phyloP scores from a whole-genome alignment of 345 rosid species.

The Eucalyptus curtisii region DNA sequence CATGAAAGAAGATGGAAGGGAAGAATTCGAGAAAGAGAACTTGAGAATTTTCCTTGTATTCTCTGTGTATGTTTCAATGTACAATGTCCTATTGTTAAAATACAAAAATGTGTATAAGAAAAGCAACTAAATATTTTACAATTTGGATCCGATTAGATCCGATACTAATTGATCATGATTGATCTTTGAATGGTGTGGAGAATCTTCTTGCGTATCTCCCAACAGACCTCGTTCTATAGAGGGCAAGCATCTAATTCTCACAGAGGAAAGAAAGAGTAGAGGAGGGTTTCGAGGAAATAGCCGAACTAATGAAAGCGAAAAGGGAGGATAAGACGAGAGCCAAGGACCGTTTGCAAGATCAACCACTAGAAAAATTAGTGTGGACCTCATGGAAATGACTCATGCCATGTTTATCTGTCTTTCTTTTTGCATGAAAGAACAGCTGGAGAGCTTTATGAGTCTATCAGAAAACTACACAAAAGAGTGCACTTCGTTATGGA shows the following conservation, averaged over 20 bases:
- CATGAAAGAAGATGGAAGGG: too few relatives aligned
- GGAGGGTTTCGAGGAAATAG: not conserved
- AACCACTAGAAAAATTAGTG: not conserved
- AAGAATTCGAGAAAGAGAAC: rapidly evolving
- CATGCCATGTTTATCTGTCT: not conserved
- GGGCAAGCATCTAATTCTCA: not conserved
- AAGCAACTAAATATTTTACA: too few relatives aligned
- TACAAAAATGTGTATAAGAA: too few relatives aligned
- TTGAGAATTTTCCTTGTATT: too few relatives aligned
- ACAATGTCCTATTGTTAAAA: too few relatives aligned
- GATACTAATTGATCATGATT: too few relatives aligned
- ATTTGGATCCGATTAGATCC: too few relatives aligned
- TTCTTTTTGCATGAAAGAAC: not conserved
- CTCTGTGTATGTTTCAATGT: too few relatives aligned
- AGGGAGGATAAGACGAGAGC: not conserved
- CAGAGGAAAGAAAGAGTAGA: not conserved
- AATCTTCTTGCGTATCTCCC: too few relatives aligned
- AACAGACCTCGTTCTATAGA: too few relatives aligned
- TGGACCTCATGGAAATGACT: not conserved
- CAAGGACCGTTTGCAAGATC: not conserved
- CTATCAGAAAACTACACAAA: not conserved
- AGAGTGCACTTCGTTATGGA: not conserved
- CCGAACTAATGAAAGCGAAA: not conserved
- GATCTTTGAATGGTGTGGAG: too few relatives aligned
- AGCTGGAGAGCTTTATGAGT: not conserved